Evolutionary conservation across 129 eudicot genomes (phyloP).

Genomic region (Centaurea solstitialis): DNA sequence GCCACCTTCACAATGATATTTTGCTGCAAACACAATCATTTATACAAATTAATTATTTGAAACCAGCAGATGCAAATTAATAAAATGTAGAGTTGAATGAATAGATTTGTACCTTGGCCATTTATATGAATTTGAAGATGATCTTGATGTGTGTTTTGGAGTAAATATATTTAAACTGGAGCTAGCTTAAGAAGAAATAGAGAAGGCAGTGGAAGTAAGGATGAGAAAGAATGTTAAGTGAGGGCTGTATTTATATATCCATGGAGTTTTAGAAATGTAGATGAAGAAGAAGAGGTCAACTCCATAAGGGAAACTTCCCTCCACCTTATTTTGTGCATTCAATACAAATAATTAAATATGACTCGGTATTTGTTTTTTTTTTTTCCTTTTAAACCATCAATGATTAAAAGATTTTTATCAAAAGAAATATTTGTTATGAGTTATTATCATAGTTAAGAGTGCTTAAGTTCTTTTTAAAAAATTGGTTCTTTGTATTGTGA

Average conservation of each 20-base stretch:
- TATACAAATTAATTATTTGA: background rate
- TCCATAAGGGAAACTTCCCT: too few species aligned
- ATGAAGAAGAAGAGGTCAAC: background rate
- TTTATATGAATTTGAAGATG: background rate
- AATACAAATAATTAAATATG: too few species aligned
- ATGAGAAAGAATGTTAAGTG: background rate
- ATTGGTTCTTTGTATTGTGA: too few species aligned
- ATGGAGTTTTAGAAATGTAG: background rate
- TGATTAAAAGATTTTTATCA: too few species aligned
- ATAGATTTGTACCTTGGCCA: slow-evolving; percentile 6
- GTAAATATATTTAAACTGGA: background rate
- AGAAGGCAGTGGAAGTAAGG: background rate
- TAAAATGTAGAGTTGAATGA: background rate
- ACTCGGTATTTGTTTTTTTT: too few species aligned
- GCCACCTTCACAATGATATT: slow-evolving; percentile 14
- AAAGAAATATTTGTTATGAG: too few species aligned
- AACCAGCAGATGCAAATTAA: background rate
- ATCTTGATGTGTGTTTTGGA: background rate
- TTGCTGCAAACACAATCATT: background rate
- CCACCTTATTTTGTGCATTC: too few species aligned
- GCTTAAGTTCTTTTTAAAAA: too few species aligned
- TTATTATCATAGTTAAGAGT: too few species aligned
- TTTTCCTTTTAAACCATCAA: too few species aligned
- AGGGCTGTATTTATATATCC: background rate
- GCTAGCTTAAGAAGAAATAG: background rate